A percentile compares a stretch with the other conserved stretches of the same genome.
Evolutionary conservation across 2,329 filamentous ascomycete species (phyloP).

Genomic region (Talaromyces sp.): DNA sequence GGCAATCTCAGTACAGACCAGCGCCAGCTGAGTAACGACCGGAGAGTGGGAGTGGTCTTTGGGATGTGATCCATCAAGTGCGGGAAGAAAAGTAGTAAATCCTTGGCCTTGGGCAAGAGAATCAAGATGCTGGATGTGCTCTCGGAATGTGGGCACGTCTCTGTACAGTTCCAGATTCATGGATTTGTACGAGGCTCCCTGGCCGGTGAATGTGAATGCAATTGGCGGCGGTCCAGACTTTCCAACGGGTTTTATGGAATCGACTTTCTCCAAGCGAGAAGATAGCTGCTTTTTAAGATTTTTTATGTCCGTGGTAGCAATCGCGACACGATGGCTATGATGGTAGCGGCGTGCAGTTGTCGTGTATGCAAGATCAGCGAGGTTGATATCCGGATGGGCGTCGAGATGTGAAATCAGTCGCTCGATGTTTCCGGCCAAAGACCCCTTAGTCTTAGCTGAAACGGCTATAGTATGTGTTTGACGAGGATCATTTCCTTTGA

Average conservation of each 20-base stretch:
- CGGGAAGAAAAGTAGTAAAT: conserved; percentile 25
- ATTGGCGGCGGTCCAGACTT: conserved; percentile 12
- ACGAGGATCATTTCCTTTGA: conserved; percentile 43
- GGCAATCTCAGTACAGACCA: conserved; percentile 37
- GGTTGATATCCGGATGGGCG: conserved; percentile 29
- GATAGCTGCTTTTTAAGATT: conserved; percentile 15
- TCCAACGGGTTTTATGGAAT: neutral
- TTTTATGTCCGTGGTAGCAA: conserved; percentile 2
- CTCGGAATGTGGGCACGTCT: conserved; percentile 17
- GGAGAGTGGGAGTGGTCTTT: conserved; percentile 11
- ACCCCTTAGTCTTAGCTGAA: conserved; percentile 45
- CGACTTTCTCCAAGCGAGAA: neutral
- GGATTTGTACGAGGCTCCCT: conserved; percentile 21
- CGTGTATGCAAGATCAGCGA: conserved; percentile 59
- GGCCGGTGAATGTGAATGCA: conserved; percentile 30
- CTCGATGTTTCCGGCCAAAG: conserved; percentile 45
- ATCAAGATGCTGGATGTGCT: conserved; percentile 25
- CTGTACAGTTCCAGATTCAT: conserved; percentile 24
- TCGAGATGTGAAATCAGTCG: conserved; percentile 2
- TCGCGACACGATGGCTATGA: conserved; percentile 27
- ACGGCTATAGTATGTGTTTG: conserved; percentile 50
- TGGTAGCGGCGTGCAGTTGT: conserved; percentile 54
- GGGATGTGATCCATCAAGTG: conserved; percentile 14
- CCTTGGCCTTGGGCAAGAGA: conserved; percentile 19
- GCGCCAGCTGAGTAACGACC: conserved; percentile 33